phyloP scores from a whole-genome alignment of 345 rosid genomes.

The Pugionium cornutum region DNA sequence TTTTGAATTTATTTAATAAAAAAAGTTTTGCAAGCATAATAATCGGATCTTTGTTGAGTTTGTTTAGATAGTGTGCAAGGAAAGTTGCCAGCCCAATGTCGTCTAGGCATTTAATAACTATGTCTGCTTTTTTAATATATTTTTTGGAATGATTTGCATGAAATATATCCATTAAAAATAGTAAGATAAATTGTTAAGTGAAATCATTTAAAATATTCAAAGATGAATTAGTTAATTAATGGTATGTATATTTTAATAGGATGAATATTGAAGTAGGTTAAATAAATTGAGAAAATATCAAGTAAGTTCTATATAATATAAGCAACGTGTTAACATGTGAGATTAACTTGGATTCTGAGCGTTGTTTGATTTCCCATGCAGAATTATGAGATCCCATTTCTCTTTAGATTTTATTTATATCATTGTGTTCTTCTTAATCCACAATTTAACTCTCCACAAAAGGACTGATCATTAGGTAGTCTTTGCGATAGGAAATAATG shows the following conservation, averaged over 20 bases:
- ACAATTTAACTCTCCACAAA: too few relatives aligned
- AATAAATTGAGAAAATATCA: too few relatives aligned
- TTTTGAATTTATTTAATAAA: not conserved
- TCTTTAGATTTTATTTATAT: not conserved
- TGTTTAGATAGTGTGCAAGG: slow-evolving; percentile 36
- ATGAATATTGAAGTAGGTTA: too few relatives aligned
- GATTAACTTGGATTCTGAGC: slow-evolving; percentile 36
- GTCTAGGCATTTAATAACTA: slow-evolving; percentile 21
- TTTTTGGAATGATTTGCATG: not conserved
- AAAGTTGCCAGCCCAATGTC: slow-evolving; percentile 36
- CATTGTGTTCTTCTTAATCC: too few relatives aligned
- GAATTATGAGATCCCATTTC: slow-evolving; percentile 13
- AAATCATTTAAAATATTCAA: too few relatives aligned
- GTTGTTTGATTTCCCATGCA: slow-evolving; percentile 39
- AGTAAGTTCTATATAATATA: slow-evolving; percentile 18
- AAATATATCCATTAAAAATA: not conserved
- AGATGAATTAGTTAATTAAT: too few relatives aligned
- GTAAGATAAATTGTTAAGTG: too few relatives aligned
- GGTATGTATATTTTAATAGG: too few relatives aligned
- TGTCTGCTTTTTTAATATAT: not conserved
- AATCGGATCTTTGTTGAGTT: slow-evolving; percentile 41
- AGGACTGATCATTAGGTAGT: too few relatives aligned
- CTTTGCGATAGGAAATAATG: too few relatives aligned
- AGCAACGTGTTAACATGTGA: slow-evolving; percentile 38
- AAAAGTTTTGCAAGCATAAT: slow-evolving; percentile 30